Evolutionary conservation across 331 rosid genomes (phyloP).

Genomic region (Phaseolus coccineus): DNA sequence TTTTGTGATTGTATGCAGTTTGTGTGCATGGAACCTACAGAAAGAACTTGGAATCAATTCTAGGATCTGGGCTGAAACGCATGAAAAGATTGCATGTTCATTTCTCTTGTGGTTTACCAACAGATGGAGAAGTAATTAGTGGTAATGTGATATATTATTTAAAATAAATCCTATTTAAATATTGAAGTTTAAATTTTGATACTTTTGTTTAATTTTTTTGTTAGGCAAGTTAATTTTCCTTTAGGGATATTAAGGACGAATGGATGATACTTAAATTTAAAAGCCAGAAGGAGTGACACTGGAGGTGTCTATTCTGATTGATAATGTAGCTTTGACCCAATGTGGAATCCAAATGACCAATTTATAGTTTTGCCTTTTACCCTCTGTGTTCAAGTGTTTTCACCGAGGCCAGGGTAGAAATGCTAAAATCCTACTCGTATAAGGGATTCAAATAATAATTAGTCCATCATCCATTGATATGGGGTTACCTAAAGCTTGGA

Average conservation of each 20-base stretch:
- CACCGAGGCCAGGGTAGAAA: neutral
- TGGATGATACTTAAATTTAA: neutral
- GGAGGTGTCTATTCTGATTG: neutral
- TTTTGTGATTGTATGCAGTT: constrained; percentile 60
- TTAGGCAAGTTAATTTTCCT: constrained; percentile 22
- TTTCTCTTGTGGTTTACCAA: constrained; percentile 86
- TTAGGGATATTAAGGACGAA: constrained; percentile 23
- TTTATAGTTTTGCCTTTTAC: neutral
- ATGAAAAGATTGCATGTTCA: constrained; percentile 94
- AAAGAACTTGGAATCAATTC: constrained; percentile 81
- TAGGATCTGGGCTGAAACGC: constrained; percentile 79
- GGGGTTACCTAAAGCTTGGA: constrained; percentile 8
- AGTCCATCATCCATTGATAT: neutral
- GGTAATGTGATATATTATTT: constrained; percentile 57
- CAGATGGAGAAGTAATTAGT: constrained; percentile 91
- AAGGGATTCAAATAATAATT: constrained; percentile 15
- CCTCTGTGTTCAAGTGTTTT: neutral
- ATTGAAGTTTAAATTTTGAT: neutral
- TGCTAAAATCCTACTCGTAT: neutral
- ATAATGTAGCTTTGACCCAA: constrained; percentile 17
- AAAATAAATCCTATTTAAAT: neutral
- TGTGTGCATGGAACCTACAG: constrained; percentile 90
- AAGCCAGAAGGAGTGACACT: neutral
- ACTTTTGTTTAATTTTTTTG: neutral
- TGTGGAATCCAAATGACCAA: constrained; percentile 1